phyloP scores from a whole-genome alignment of 495 filamentous ascomycete genomes.

The Penicillium mononematosum region DNA sequence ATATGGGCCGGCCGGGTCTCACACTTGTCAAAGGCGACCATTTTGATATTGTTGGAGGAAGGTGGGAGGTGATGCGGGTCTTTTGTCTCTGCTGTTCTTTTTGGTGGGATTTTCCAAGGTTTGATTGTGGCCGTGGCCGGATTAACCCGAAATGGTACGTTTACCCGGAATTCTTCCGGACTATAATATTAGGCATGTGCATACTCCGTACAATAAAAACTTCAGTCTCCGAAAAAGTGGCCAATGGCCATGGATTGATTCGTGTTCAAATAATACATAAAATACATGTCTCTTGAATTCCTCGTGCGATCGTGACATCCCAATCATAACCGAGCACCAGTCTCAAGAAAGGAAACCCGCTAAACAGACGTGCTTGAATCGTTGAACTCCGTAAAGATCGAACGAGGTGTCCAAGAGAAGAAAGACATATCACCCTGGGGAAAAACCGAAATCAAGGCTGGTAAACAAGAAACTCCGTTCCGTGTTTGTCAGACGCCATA shows the following conservation, averaged over 20 bases:
- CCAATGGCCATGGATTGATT: constrained; percentile 7
- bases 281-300: constrained; percentile 32
- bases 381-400: constrained; percentile 5
- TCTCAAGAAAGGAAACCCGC: background rate
- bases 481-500: constrained; percentile 39
- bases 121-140: constrained; percentile 37
- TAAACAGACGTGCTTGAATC: constrained; percentile 9
- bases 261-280: constrained; percentile 32
- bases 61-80: constrained; percentile 32
- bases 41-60: constrained; percentile 30
- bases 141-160: constrained; percentile 22
- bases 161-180: constrained; percentile 27
- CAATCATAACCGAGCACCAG: constrained; percentile 10
- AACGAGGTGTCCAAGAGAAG: constrained; percentile 24
- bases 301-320: constrained; percentile 22
- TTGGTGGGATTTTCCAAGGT: constrained; percentile 38
- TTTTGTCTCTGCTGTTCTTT: constrained; percentile 29
- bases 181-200: constrained; percentile 10
- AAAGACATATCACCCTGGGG: constrained; percentile 13
- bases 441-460: constrained; percentile 12
- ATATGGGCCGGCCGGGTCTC: constrained; percentile 80
- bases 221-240: background rate
- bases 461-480: constrained; percentile 32
- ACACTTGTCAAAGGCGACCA: constrained; percentile 57
- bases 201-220: background rate